Percentiles rank a stretch among this genome's conserved stretches.
phyloP scores from a whole-genome alignment of 768 basidiomycete species.

The Lactarius psammicola region DNA sequence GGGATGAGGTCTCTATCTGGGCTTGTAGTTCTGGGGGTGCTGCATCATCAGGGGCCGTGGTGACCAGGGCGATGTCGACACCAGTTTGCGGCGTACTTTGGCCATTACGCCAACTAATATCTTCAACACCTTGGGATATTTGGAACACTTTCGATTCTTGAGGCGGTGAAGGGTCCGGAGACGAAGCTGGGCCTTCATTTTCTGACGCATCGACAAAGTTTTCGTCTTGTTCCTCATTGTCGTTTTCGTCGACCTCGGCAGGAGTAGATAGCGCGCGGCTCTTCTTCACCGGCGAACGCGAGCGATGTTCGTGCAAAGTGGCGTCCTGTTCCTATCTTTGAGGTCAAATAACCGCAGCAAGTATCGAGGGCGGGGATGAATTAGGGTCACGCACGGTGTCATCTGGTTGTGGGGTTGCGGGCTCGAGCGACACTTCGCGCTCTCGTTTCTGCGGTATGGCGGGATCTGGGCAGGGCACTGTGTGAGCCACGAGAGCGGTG shows the following conservation, averaged over 20 bases:
- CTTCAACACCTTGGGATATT: constrained; percentile 77
- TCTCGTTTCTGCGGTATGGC: constrained; percentile 55
- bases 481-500: constrained; percentile 2
- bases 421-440: constrained; percentile 75
- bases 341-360: neutral
- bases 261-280: constrained; percentile 59
- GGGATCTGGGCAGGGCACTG: constrained; percentile 48
- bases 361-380: neutral
- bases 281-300: constrained; percentile 71
- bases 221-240: constrained; percentile 36
- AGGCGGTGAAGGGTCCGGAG: constrained; percentile 52
- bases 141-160: constrained; percentile 75
- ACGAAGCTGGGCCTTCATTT: constrained; percentile 35
- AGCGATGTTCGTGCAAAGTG: constrained; percentile 46
- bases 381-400: constrained; percentile 34
- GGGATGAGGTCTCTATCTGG: constrained; percentile 5
- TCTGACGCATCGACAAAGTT: constrained; percentile 22
- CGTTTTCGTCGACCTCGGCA: constrained; percentile 55
- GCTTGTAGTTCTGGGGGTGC: constrained; percentile 36
- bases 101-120: constrained; percentile 65
- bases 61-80: constrained; percentile 5
- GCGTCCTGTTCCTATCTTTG: constrained; percentile 1
- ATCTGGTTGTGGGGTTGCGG: constrained; percentile 41
- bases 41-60: constrained; percentile 12
- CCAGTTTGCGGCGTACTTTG: constrained; percentile 32